Conservation (phyloP, 331 rosid genomes). For the Erythrophleum ivorense region DNA sequence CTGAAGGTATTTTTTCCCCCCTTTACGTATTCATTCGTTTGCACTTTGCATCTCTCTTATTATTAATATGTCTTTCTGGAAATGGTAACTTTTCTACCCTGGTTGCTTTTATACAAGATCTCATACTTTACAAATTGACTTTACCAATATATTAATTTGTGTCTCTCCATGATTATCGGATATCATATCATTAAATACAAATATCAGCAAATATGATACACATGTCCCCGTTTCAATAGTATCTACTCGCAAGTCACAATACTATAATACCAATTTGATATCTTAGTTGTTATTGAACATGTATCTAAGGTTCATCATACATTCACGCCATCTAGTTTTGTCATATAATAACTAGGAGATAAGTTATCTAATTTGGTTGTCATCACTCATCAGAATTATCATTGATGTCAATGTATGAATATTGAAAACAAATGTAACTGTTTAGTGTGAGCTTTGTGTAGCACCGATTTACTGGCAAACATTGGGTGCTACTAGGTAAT, state of each 20-base stretch:
- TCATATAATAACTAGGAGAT: not conserved
- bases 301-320: not conserved
- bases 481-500: not conserved
- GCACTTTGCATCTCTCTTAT: not conserved
- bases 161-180: not conserved
- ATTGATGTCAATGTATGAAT: not conserved
- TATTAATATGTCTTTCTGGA: conserved; percentile 4
- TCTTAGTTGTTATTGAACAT: not conserved
- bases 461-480: not conserved
- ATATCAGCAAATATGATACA: not conserved
- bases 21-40: not conserved
- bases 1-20: conserved; percentile 55
- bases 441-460: not conserved
- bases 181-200: not conserved
- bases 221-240: not conserved
- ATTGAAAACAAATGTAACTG: not conserved
- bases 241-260: not conserved
- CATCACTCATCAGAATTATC: not conserved
- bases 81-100: not conserved
- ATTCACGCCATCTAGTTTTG: not conserved
- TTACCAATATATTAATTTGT: not conserved
- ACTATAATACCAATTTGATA: not conserved
- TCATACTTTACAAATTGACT: not conserved
- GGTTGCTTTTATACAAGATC: not conserved
- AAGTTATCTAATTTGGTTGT: not conserved